These are phyloP conservation scores for Enterocytospora artemiae DNA, from an alignment of 371 early-diverging fungal genomes.

Conservation along the genomic window DNA sequence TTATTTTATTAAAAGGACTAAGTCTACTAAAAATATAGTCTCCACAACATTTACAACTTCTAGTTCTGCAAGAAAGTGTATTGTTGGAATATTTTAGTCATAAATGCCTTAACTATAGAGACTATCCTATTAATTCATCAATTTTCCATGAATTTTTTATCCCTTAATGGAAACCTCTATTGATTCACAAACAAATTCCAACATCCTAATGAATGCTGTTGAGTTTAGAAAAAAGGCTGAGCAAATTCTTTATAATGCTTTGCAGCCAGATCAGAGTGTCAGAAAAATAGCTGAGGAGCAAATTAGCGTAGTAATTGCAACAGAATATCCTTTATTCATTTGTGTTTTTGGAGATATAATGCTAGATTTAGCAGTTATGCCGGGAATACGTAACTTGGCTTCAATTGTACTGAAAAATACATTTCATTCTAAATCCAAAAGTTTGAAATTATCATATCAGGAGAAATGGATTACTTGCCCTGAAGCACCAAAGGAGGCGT, in stretches of 20 bases:
- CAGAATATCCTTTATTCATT: slow-evolving; percentile 1
- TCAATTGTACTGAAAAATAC: slow-evolving; percentile 41
- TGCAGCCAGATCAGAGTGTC: slow-evolving; percentile 2
- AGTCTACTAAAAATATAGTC: no score
- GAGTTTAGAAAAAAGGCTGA: neutral
- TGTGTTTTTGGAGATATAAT: slow-evolving; percentile 5
- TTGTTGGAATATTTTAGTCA: no score
- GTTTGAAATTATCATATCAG: slow-evolving; percentile 16
- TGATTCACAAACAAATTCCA: no score
- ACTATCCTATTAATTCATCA: no score
- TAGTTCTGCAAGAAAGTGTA: no score
- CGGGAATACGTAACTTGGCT: neutral
- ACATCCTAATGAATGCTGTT: no score
- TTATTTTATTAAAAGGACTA: no score
- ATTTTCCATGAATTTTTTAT: no score
- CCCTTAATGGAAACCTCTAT: no score
- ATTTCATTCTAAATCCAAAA: slow-evolving; percentile 25
- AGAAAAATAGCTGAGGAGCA: slow-evolving; percentile 1
- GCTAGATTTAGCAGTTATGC: neutral
- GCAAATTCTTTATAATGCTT: slow-evolving; percentile 4
- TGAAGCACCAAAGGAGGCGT: neutral
- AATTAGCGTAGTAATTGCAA: neutral
- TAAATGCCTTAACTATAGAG: no score
- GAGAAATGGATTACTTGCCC: slow-evolving; percentile 20
- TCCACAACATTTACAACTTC: no score